Evolutionary conservation across 2,329 filamentous ascomycete species (phyloP), one percentile per base, ranked within the genome.

Genomic region (Botrytis squamosa): DNA sequence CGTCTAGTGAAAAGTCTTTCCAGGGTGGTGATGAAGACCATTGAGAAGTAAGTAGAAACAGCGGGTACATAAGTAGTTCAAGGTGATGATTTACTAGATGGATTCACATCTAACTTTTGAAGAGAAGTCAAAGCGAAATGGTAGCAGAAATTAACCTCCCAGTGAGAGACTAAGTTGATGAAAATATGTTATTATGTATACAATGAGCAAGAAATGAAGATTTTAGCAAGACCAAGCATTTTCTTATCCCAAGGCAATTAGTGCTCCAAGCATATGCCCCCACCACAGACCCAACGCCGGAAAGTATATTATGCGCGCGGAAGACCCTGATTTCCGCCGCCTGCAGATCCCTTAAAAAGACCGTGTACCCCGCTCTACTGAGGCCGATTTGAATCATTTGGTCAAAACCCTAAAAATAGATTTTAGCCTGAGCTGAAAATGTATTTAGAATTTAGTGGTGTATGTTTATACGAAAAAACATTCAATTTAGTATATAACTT

Each of bases 111-210:
- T 8, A 5, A 4, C 5, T 18, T 29, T 7, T 16, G 25, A 38
- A 52, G 33, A 67, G 4, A 12, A 46, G 20, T 2, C 3, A 5
- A 6, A 29, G n/a, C 20, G n/a, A 29, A 68, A 22, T 42, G 12
- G 3, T 18, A 10, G 29, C 33, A 16, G 4, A 7, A 22, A 22
- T 1, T 5, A 4, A 7, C 25, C 8, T 9, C n/a, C 4, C 8
- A 10, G 14, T 6, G 22, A 57, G 9, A 40, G 8, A 3, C 12
- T 33, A 10, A 29, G 10, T 40, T 14, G 22, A 29, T 55, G 16
- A 55, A 29, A 67, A 40, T n/a, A 4, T 14, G 8, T 20, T 10
- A 55, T 68, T 22, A 5, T 33, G 29, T 16, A 33, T 12, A 69
- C 18, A 25, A 18, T n/a, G 4, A 33, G 38, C 3, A 57, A 57